Conservation (phyloP, 2,329 filamentous ascomycete genomes). For the Alternaria dauci region DNA sequence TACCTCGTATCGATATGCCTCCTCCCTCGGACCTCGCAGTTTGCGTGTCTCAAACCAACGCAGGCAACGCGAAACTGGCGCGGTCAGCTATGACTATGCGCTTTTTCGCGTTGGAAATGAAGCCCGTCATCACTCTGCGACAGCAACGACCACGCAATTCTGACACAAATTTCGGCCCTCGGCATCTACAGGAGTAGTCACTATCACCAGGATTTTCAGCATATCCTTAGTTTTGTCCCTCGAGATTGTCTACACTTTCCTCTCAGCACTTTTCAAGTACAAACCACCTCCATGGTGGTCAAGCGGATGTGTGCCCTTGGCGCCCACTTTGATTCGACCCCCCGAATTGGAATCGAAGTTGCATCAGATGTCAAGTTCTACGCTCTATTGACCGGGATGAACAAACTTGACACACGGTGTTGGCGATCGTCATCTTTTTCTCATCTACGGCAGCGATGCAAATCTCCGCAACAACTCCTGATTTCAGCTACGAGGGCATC, state of each 20-base stretch:
- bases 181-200: background rate
- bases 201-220: background rate
- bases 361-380: slow-evolving; percentile 10
- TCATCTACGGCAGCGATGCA: slow-evolving; percentile 1
- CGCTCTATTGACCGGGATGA: slow-evolving; percentile 7
- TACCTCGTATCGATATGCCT: background rate
- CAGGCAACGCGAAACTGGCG: background rate
- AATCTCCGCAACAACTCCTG: background rate
- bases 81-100: background rate
- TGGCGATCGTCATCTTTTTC: slow-evolving; percentile 7
- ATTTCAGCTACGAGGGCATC: background rate
- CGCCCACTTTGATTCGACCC: background rate
- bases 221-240: background rate
- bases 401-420: background rate
- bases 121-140: background rate
- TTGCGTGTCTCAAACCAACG: background rate
- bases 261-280: background rate
- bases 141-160: background rate
- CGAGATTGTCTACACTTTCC: background rate
- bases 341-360: slow-evolving; percentile 1
- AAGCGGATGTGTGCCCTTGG: background rate
- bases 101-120: background rate
- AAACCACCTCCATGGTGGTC: background rate
- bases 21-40: slow-evolving; percentile 1
- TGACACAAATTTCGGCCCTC: no score